These are phyloP conservation scores for Lantana camara DNA, from an alignment of 257 asterid species.

Conservation along the genomic window DNA sequence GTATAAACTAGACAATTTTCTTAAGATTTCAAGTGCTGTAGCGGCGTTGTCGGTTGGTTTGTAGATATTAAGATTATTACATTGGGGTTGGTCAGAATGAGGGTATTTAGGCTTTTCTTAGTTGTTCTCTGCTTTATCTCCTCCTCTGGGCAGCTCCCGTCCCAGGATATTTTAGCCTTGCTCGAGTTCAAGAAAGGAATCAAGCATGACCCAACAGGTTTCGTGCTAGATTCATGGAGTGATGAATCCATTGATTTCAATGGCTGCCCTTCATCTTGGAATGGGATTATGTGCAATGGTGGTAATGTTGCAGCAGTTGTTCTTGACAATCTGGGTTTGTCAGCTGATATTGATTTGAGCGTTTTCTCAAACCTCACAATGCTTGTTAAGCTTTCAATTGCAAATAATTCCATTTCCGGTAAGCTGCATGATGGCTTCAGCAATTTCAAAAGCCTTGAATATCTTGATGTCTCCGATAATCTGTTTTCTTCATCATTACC, in stretches of 20 bases:
- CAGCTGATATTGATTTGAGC: slow-evolving; percentile 74
- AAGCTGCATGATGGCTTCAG: slow-evolving; percentile 54
- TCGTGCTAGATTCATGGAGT: slow-evolving; percentile 85
- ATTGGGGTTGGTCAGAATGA: slow-evolving; percentile 46
- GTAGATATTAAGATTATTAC: slow-evolving; percentile 10
- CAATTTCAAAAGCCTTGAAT: slow-evolving; percentile 71
- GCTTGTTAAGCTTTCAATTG: slow-evolving; percentile 87
- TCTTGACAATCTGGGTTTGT: slow-evolving; percentile 73
- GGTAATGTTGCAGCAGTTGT: slow-evolving; percentile 95
- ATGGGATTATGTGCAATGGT: slow-evolving; percentile 94
- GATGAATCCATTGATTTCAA: slow-evolving; percentile 96
- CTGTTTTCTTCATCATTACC: slow-evolving; percentile 73
- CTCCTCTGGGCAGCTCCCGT: slow-evolving; percentile 83
- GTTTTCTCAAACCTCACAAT: slow-evolving; percentile 76
- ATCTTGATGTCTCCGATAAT: slow-evolving; percentile 78
- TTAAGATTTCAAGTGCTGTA: slow-evolving; percentile 19
- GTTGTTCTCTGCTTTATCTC: slow-evolving; percentile 49
- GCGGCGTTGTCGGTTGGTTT: slow-evolving; percentile 20
- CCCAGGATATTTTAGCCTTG: slow-evolving; percentile 80
- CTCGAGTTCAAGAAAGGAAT: slow-evolving; percentile 96
- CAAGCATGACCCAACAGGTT: slow-evolving; percentile 90
- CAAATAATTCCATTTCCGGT: slow-evolving; percentile 83
- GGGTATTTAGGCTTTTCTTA: slow-evolving; percentile 51
- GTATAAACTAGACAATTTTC: slow-evolving; percentile 24
- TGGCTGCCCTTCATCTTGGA: slow-evolving; percentile 99